Evolutionary conservation across 2,329 filamentous ascomycete genomes (phyloP).

Genomic region (Massarina eburnea): DNA sequence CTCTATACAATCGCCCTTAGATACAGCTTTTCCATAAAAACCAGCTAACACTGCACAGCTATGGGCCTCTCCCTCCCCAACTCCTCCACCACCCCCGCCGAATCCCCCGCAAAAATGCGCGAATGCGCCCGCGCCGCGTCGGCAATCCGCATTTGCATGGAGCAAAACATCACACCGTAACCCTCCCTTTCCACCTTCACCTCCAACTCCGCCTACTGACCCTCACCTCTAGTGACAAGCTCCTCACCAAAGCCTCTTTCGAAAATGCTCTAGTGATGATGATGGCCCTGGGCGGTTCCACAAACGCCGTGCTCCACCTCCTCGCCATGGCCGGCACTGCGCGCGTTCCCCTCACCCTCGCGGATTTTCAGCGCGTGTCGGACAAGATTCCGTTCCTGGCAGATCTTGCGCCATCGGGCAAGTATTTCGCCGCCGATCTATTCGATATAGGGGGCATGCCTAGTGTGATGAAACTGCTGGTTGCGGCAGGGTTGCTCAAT

Average conservation of each 20-base stretch:
- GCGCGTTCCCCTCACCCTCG: constrained; percentile 53
- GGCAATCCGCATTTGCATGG: constrained; percentile 54
- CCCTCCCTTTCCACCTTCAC: too few relatives aligned
- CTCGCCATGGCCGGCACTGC: constrained; percentile 55
- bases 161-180: constrained; percentile 53
- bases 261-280: constrained; percentile 56
- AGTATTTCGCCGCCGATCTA: constrained; percentile 63
- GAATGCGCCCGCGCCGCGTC: constrained; percentile 54
- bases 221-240: too few relatives aligned
- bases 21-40: neutral
- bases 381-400: constrained; percentile 54
- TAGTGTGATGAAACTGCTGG: constrained; percentile 52
- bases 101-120: constrained; percentile 53
- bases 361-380: constrained; percentile 55
- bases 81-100: constrained; percentile 54
- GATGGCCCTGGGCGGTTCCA: constrained; percentile 54
- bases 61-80: constrained; percentile 56
- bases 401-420: constrained; percentile 55
- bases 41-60: constrained; percentile 9
- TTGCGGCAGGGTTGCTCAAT: constrained; percentile 52
- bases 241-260: constrained; percentile 52
- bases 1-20: neutral
- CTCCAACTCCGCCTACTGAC: too few relatives aligned
- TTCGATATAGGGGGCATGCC: constrained; percentile 55
- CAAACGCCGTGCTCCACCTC: constrained; percentile 54